Conservation (phyloP, 768 basidiomycete genomes). For the Mycena alexandri region DNA sequence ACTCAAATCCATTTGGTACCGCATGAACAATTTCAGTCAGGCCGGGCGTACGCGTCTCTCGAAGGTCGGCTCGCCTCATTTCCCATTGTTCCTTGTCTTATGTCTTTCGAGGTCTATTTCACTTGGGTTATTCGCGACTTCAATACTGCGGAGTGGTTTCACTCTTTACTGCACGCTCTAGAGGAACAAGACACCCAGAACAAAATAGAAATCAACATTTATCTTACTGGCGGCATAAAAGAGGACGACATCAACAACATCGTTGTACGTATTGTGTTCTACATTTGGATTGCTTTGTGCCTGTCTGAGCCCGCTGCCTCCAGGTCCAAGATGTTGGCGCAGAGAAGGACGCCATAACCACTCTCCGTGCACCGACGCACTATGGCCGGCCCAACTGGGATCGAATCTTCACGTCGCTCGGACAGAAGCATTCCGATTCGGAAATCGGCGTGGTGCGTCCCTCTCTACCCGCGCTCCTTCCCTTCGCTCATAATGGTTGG, state of each 20-base stretch:
- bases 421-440: constrained; percentile 87
- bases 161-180: constrained; percentile 91
- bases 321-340: constrained; percentile 92
- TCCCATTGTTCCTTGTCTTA: constrained; percentile 1
- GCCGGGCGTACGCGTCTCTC: constrained; percentile 85
- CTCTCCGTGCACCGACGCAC: constrained; percentile 91
- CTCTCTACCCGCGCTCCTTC: neutral
- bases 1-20: constrained; percentile 94
- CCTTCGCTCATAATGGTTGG: no score
- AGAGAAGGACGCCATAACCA: constrained; percentile 92
- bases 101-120: constrained; percentile 73
- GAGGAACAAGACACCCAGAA: constrained; percentile 92
- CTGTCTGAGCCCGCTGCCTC: constrained; percentile 3
- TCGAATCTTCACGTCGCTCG: constrained; percentile 77
- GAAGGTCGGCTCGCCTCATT: constrained; percentile 62
- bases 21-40: constrained; percentile 88
- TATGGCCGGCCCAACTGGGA: constrained; percentile 93
- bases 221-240: constrained; percentile 91
- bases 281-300: neutral
- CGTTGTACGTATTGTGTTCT: constrained; percentile 62
- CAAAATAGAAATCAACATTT: constrained; percentile 93
- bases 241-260: constrained; percentile 96
- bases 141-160: constrained; percentile 93
- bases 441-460: constrained; percentile 86
- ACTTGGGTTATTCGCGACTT: constrained; percentile 97